These are phyloP conservation scores for Gentiana straminea DNA, from an alignment of 257 asterid species.

Conservation along the genomic window DNA sequence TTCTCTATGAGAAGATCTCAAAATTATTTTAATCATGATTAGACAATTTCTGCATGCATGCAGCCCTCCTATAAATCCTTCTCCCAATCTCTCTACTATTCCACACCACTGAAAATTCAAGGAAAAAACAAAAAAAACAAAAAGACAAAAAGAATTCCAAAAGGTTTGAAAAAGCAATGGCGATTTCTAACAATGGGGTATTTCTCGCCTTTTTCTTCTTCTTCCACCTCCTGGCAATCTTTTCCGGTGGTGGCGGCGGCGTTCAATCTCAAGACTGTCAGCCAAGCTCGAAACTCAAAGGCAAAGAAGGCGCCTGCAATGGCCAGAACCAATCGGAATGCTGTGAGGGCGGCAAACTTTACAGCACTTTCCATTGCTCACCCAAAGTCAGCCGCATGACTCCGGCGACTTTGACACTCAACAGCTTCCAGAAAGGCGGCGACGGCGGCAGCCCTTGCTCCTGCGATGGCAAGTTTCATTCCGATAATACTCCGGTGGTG, in stretches of 20 bases:
- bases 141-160: too few relatives aligned
- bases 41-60: too few relatives aligned
- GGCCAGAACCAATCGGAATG: neutral
- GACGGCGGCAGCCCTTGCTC: slow-evolving; percentile 28
- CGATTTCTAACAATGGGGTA: too few relatives aligned
- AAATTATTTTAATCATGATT: too few relatives aligned
- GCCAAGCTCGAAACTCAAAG: neutral
- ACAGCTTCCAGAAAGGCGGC: slow-evolving; percentile 29
- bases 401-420: slow-evolving; percentile 24
- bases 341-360: neutral
- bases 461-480: slow-evolving; percentile 30
- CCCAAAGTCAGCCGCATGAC: slow-evolving; percentile 3
- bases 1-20: too few relatives aligned
- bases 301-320: neutral
- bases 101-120: too few relatives aligned
- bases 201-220: too few relatives aligned
- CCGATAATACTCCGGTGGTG: slow-evolving; percentile 27
- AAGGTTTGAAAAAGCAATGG: too few relatives aligned
- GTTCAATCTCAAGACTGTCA: neutral
- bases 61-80: too few relatives aligned
- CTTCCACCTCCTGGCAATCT: too few relatives aligned
- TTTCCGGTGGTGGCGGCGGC: neutral
- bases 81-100: too few relatives aligned
- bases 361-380: neutral
- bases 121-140: too few relatives aligned